A percentile compares a stretch with the other conserved stretches of the same genome.
Conservation (phyloP, 352 stramenopile genomes). For the Globisporangium echinulatum region DNA sequence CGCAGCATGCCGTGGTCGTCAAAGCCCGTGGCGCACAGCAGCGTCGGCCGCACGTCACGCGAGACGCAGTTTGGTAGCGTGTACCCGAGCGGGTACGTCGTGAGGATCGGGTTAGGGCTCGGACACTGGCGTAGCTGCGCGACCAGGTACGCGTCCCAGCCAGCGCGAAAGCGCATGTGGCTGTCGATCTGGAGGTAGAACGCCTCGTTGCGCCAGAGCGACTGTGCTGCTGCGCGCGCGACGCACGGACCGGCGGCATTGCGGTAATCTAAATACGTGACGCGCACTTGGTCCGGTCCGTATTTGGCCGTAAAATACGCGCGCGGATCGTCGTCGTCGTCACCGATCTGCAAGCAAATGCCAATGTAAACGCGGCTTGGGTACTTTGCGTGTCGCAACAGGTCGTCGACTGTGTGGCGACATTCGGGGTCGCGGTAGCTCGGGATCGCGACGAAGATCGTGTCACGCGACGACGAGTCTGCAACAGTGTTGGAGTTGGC, state of each 20-base stretch:
- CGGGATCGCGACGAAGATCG: constrained; percentile 93
- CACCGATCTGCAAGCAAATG: constrained; percentile 76
- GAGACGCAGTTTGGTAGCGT: constrained; percentile 67
- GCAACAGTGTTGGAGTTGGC: neutral
- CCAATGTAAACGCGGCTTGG: constrained; percentile 76
- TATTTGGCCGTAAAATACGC: constrained; percentile 35
- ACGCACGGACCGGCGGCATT: constrained; percentile 88
- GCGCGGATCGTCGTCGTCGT: constrained; percentile 38
- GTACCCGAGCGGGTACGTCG: constrained; percentile 92
- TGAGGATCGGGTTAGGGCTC: constrained; percentile 71
- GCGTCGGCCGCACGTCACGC: constrained; percentile 37
- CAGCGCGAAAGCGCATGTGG: constrained; percentile 84
- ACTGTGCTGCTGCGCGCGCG: constrained; percentile 74
- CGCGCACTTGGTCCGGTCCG: constrained; percentile 26
- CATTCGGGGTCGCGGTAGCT: constrained; percentile 91
- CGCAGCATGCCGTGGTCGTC: constrained; percentile 45
- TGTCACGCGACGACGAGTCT: constrained; percentile 8
- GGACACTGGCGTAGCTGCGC: constrained; percentile 45
- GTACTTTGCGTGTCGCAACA: constrained; percentile 49
- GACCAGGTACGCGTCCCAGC: constrained; percentile 91
- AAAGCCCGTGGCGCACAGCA: constrained; percentile 58
- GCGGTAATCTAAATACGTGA: constrained; percentile 53
- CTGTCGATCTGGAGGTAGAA: constrained; percentile 95
- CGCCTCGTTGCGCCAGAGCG: constrained; percentile 73
- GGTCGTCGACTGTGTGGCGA: constrained; percentile 74